Conservation (phyloP, 257 asterid species). For the Gynochthodes officinalis region DNA sequence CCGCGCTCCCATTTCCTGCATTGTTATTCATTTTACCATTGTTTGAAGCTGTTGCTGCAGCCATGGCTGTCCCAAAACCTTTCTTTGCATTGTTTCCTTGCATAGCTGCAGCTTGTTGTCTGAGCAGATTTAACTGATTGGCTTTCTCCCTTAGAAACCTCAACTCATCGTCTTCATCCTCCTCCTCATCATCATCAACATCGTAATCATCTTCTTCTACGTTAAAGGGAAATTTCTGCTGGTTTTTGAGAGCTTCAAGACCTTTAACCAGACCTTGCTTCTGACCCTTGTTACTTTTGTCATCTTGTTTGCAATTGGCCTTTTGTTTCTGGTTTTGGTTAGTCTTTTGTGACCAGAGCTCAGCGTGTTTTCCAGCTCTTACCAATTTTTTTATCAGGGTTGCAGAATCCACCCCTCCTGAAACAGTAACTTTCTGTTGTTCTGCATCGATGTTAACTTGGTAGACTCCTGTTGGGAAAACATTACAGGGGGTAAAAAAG, state of each 20-base stretch:
- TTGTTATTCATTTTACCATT: constrained; percentile 30
- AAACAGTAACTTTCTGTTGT: constrained; percentile 59
- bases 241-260: constrained; percentile 42
- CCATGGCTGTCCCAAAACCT: constrained; percentile 12
- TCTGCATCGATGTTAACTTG: constrained; percentile 60
- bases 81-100: constrained; percentile 34
- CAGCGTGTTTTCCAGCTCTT: constrained; percentile 68
- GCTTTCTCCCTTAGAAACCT: constrained; percentile 30
- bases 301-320: constrained; percentile 28
- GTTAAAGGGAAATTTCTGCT: constrained; percentile 32
- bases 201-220: constrained; percentile 31
- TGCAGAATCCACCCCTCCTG: constrained; percentile 52
- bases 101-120: constrained; percentile 32
- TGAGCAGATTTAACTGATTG: constrained; percentile 42
- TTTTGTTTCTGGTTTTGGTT: constrained; percentile 43
- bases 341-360: constrained; percentile 51
- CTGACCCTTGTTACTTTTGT: constrained; percentile 33
- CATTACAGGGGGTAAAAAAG: neutral
- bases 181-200: constrained; percentile 25
- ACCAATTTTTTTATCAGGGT: constrained; percentile 51
- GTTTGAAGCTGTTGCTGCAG: constrained; percentile 11
- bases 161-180: constrained; percentile 33
- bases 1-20: constrained; percentile 29
- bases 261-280: constrained; percentile 28
- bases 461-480: constrained; percentile 53